Percentiles rank a stretch among this genome's conserved stretches.
phyloP scores from a whole-genome alignment of 441 rosid species.

The Euphorbia celastroides region DNA sequence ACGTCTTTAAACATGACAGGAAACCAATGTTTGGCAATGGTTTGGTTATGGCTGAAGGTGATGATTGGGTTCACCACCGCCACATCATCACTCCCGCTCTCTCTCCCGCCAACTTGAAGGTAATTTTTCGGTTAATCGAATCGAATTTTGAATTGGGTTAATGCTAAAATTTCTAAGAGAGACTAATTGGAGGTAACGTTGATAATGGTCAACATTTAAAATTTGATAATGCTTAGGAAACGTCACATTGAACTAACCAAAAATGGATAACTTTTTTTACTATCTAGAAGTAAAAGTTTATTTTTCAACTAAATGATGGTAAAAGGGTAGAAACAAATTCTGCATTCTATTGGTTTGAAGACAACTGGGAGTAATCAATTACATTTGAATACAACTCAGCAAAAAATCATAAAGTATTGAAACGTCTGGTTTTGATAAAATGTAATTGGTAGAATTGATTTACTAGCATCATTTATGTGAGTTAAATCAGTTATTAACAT shows the following conservation, averaged over 20 bases:
- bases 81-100: slow-evolving; percentile 89
- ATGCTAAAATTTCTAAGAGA: too few relatives aligned
- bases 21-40: slow-evolving; percentile 94
- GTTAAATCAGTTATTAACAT: too few relatives aligned
- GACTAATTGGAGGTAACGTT: too few relatives aligned
- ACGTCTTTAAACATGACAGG: slow-evolving; percentile 75
- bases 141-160: too few relatives aligned
- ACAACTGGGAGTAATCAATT: slow-evolving; percentile 3
- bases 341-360: background rate
- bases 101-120: slow-evolving; percentile 79
- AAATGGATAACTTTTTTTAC: background rate
- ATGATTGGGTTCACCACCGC: slow-evolving; percentile 93
- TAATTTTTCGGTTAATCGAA: too few relatives aligned
- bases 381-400: background rate
- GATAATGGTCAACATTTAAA: background rate
- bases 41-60: slow-evolving; percentile 85
- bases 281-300: background rate
- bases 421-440: background rate
- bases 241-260: background rate
- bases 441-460: too few relatives aligned
- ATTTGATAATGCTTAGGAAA: too few relatives aligned
- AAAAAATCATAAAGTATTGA: background rate
- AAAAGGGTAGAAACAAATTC: background rate
- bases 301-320: background rate
- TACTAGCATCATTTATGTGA: too few relatives aligned